Conservation (phyloP, 495 filamentous ascomycete species). For the Lepidopterella palustris region DNA sequence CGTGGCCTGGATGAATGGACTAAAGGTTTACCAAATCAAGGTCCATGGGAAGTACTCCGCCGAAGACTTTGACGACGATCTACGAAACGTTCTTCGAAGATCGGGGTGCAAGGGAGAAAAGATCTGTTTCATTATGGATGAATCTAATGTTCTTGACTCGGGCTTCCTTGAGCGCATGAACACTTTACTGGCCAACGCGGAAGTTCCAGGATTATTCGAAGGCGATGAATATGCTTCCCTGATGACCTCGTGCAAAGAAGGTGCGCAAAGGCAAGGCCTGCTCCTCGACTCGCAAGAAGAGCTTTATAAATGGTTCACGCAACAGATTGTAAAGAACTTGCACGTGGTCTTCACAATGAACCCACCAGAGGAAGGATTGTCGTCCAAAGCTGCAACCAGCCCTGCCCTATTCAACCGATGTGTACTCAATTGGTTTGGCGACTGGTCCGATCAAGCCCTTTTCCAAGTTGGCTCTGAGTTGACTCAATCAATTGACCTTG, state of each 20-base stretch:
- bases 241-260: conserved; percentile 98
- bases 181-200: conserved; percentile 92
- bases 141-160: conserved; percentile 96
- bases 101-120: conserved; percentile 98
- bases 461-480: conserved; percentile 97
- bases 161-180: conserved; percentile 99
- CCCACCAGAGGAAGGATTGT: conserved; percentile 90
- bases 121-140: conserved; percentile 99
- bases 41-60: conserved; percentile 98
- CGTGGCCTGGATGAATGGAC: conserved; percentile 99
- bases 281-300: conserved; percentile 96
- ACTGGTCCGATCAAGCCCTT: conserved; percentile 98
- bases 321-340: conserved; percentile 97
- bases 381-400: conserved; percentile 92
- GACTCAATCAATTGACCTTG: conserved; percentile 90
- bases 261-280: conserved; percentile 90
- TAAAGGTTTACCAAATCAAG: conserved; percentile 99
- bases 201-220: conserved; percentile 96
- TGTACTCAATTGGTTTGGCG: conserved; percentile 98
- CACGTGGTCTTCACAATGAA: conserved; percentile 99
- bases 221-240: conserved; percentile 91
- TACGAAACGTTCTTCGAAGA: conserved; percentile 85
- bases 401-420: conserved; percentile 98
- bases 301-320: conserved; percentile 99
- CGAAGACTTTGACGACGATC: conserved; percentile 97